Percentiles rank a stretch among this genome's conserved stretches.
These are phyloP conservation scores for Skeletonema costatum DNA, from an alignment of 108 stramenopile genomes.

Conservation along the genomic window DNA sequence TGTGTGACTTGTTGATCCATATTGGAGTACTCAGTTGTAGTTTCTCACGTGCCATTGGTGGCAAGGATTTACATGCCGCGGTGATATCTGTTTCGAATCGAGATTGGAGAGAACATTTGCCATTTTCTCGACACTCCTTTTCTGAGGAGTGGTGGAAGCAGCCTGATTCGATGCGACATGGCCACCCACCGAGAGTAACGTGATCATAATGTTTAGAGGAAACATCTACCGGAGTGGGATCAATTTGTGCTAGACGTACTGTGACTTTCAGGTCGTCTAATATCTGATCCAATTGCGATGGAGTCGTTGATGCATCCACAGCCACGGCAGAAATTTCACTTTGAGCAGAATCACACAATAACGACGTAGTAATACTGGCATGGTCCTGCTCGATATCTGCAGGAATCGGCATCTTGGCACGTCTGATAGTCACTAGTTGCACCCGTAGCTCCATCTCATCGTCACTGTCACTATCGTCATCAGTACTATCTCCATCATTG, in stretches of 20 bases:
- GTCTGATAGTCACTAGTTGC: slow-evolving; percentile 30
- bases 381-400: neutral
- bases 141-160: slow-evolving; percentile 43
- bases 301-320: slow-evolving; percentile 1
- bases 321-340: neutral
- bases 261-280: slow-evolving; percentile 19
- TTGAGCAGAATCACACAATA: neutral
- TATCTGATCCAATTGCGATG: slow-evolving; percentile 1
- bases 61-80: slow-evolving; percentile 50
- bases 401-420: neutral
- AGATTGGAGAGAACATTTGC: slow-evolving; percentile 3
- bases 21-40: slow-evolving; percentile 61
- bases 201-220: slow-evolving; percentile 64
- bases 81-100: slow-evolving; percentile 60
- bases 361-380: neutral
- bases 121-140: slow-evolving; percentile 8
- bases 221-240: slow-evolving; percentile 62
- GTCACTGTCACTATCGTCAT: slow-evolving; percentile 19
- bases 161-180: slow-evolving; percentile 43
- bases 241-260: slow-evolving; percentile 37
- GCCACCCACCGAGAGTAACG: slow-evolving; percentile 63
- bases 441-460: slow-evolving; percentile 16
- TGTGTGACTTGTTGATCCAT: slow-evolving; percentile 67
- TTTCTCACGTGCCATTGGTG: slow-evolving; percentile 48
- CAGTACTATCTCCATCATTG: slow-evolving; percentile 5